Percentiles rank a stretch among this genome's conserved stretches.
Evolutionary conservation across 78 protist species (phyloP).

Genomic region (Pigoraptor vietnamica): DNA sequence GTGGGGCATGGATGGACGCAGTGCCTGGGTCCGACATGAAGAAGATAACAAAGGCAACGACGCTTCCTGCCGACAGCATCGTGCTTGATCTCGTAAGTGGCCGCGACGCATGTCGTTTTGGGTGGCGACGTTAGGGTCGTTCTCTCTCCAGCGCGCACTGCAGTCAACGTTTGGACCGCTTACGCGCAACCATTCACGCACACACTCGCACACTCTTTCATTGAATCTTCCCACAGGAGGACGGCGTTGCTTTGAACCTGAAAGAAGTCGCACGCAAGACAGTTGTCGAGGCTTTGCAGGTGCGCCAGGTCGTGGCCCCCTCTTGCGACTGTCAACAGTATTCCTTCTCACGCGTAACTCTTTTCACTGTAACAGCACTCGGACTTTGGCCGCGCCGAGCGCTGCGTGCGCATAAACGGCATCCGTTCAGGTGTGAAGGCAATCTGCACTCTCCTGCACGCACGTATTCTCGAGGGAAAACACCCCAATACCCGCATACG

Average conservation of each 20-base stretch:
- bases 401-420: not conserved
- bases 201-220: too few relatives aligned
- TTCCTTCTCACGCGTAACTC: not conserved
- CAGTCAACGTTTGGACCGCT: too few relatives aligned
- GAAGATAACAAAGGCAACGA: not conserved
- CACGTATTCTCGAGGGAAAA: too few relatives aligned
- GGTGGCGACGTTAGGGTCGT: not conserved
- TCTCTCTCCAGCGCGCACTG: too few relatives aligned
- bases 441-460: not conserved
- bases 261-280: not conserved
- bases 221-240: too few relatives aligned
- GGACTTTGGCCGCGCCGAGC: not conserved
- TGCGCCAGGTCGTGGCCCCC: not conserved
- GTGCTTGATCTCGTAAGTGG: not conserved
- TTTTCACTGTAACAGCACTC: not conserved
- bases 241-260: not conserved
- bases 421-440: not conserved
- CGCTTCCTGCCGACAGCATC: not conserved
- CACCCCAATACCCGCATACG: too few relatives aligned
- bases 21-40: not conserved
- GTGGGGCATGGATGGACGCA: too few relatives aligned
- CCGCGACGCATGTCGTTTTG: not conserved
- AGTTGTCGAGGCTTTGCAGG: not conserved
- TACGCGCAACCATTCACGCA: too few relatives aligned
- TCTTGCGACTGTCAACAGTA: not conserved